These are phyloP conservation scores for Hermanozyma aechmeae DNA, from an alignment of 805 yeast genomes.

Conservation along the genomic window DNA sequence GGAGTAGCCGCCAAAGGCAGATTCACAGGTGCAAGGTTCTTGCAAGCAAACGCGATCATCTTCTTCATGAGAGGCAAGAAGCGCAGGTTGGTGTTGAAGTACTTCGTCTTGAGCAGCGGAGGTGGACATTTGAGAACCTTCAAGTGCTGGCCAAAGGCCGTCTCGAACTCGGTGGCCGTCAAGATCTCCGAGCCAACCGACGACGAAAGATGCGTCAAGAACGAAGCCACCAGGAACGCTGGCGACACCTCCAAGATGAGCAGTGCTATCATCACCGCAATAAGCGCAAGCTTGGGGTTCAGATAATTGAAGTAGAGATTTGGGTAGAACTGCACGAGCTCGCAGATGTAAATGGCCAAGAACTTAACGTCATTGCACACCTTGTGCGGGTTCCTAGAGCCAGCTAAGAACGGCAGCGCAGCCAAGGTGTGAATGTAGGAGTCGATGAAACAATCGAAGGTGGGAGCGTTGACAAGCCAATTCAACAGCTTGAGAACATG, in stretches of 20 bases:
- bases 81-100: constrained; percentile 28
- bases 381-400: constrained; percentile 19
- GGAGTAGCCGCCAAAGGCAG: not conserved
- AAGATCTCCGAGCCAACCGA: constrained; percentile 9
- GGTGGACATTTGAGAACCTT: constrained; percentile 38
- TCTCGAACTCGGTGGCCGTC: constrained; percentile 8
- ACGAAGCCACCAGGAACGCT: constrained; percentile 12
- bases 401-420: constrained; percentile 14
- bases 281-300: constrained; percentile 38
- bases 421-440: constrained; percentile 34
- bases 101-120: constrained; percentile 36
- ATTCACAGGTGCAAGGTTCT: constrained; percentile 10
- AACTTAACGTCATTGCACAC: constrained; percentile 37
- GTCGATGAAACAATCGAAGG: constrained; percentile 58
- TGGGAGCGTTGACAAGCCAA: constrained; percentile 57
- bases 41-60: constrained; percentile 22
- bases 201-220: constrained; percentile 10
- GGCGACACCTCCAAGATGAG: constrained; percentile 27
- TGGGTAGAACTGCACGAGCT: constrained; percentile 54
- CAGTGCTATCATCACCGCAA: constrained; percentile 34
- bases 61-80: constrained; percentile 27
- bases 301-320: constrained; percentile 47
- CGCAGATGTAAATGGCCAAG: constrained; percentile 56
- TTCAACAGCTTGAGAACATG: constrained; percentile 52
- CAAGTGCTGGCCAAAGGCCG: constrained; percentile 13